phyloP scores from a whole-genome alignment of 108 stramenopile species.

The Pseudonitzschia pungens region DNA sequence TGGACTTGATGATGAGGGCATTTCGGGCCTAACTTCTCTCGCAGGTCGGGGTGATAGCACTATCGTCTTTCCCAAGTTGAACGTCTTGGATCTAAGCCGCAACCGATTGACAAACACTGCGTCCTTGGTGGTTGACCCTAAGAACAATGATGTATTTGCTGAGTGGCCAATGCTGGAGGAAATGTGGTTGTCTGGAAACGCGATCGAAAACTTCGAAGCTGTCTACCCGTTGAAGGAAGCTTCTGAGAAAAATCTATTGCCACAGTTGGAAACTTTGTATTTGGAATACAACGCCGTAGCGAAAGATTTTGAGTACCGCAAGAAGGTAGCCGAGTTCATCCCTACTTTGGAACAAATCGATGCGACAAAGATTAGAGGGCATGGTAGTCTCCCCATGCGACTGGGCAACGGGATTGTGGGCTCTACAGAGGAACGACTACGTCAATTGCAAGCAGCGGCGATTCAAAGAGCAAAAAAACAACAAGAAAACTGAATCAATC shows the following conservation, averaged over 20 bases:
- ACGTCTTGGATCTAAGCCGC: slow-evolving; percentile 75
- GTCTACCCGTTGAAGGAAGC: slow-evolving; percentile 54
- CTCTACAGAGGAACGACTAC: slow-evolving; percentile 29
- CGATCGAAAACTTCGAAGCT: slow-evolving; percentile 81
- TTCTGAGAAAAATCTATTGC: slow-evolving; percentile 22
- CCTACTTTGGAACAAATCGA: slow-evolving; percentile 85
- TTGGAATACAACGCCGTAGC: slow-evolving; percentile 96
- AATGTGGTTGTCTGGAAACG: slow-evolving; percentile 96
- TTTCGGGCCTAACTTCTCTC: slow-evolving; percentile 25
- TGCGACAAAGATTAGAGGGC: slow-evolving; percentile 72
- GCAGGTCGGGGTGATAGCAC: slow-evolving; percentile 48
- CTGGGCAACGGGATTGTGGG: slow-evolving; percentile 7
- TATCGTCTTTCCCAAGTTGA: slow-evolving; percentile 52
- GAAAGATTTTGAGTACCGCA: slow-evolving; percentile 86
- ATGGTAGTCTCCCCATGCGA: slow-evolving; percentile 17
- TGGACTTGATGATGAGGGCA: slow-evolving; percentile 81
- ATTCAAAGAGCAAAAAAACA: slow-evolving; percentile 39
- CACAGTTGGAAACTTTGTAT: slow-evolving; percentile 88
- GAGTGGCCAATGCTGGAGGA: slow-evolving; percentile 73
- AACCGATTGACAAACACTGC: slow-evolving; percentile 73
- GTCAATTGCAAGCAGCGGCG: slow-evolving; percentile 38
- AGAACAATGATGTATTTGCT: neutral
- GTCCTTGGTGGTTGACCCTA: slow-evolving; percentile 47
- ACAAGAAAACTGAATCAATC: neutral
- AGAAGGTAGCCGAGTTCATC: slow-evolving; percentile 70